These are phyloP conservation scores for Setaria italica DNA, from an alignment of 202 grass and related monocot species.

Conservation along the genomic window DNA sequence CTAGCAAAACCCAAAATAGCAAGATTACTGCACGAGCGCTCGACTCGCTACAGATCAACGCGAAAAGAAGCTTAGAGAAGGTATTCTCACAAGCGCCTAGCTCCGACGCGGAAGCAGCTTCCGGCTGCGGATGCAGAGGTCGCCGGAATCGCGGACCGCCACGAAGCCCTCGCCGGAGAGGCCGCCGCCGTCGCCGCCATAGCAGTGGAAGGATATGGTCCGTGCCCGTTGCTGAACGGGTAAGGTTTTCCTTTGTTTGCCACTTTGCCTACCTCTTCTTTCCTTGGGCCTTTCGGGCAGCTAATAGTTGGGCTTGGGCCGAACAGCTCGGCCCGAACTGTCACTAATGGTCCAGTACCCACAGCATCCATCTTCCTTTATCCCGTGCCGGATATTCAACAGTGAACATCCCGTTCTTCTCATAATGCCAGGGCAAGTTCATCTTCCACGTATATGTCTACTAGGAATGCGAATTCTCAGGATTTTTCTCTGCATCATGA, in stretches of 20 bases:
- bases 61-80: neutral
- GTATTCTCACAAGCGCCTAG: constrained; percentile 39
- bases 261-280: neutral
- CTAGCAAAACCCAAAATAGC: neutral
- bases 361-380: too few relatives aligned
- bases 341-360: too few relatives aligned
- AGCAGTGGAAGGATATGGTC: constrained; percentile 38
- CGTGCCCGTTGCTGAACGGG: neutral
- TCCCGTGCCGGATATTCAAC: too few relatives aligned
- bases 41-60: neutral
- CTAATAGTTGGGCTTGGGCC: neutral
- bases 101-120: constrained; percentile 19
- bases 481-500: too few relatives aligned
- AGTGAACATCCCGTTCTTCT: too few relatives aligned
- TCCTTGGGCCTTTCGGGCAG: neutral
- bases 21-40: neutral
- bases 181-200: constrained; percentile 33
- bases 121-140: neutral
- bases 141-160: constrained; percentile 11
- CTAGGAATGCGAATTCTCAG: too few relatives aligned
- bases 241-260: constrained; percentile 39
- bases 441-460: too few relatives aligned
- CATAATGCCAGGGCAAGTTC: too few relatives aligned
- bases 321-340: too few relatives aligned
- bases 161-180: constrained; percentile 45